Conservation (phyloP, 331 rosid genomes). For the Stylosanthes scabra region DNA sequence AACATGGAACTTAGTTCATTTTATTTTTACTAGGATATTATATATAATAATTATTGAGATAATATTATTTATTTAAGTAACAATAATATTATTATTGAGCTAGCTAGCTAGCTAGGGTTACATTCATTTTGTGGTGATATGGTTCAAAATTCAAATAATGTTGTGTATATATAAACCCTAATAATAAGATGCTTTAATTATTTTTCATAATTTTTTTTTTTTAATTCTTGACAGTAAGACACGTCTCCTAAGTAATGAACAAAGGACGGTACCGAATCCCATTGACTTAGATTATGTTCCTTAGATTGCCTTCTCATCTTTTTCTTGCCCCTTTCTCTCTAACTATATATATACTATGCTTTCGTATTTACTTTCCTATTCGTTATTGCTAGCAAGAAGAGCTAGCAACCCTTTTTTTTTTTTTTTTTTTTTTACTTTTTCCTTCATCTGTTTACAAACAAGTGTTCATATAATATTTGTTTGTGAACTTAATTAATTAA, state of each 20-base stretch:
- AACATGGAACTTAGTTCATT: not conserved
- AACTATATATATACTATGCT: slow-evolving; percentile 20
- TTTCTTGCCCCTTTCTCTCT: not conserved
- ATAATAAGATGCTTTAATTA: too few species aligned
- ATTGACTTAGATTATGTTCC: slow-evolving; percentile 57
- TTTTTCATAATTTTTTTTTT: not conserved
- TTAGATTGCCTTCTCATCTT: slow-evolving; percentile 33
- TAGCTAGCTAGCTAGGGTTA: not conserved
- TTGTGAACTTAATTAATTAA: not conserved
- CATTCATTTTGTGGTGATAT: not conserved
- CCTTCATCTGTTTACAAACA: not conserved
- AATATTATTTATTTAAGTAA: not conserved
- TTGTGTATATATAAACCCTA: too few species aligned
- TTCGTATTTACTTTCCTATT: slow-evolving; percentile 18
- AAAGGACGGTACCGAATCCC: slow-evolving; percentile 70
- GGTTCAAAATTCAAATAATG: not conserved
- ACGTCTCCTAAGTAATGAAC: slow-evolving; percentile 46
- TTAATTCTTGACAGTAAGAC: slow-evolving; percentile 35
- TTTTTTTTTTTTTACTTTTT: too few species aligned
- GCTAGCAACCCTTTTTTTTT: not conserved
- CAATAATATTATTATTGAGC: not conserved
- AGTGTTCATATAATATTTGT: not conserved
- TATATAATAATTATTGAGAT: not conserved
- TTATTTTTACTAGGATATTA: not conserved
- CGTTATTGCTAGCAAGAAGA: slow-evolving; percentile 21